Conservation (phyloP, 257 asterid species). For the Petunia axillaris region DNA sequence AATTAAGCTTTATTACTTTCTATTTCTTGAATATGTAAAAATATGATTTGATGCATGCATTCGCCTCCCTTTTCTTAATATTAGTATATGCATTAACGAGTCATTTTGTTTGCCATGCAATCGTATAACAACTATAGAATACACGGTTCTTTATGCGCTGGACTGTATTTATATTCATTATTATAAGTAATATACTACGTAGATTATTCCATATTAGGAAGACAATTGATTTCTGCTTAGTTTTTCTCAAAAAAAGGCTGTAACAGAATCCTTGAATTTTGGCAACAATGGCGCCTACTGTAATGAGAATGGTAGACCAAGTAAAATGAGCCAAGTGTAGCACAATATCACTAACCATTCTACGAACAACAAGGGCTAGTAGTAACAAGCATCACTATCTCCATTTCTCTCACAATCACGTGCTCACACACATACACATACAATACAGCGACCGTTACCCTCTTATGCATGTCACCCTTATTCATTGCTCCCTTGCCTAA, state of each 20-base stretch:
- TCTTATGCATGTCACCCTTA: background rate
- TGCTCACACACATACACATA: background rate
- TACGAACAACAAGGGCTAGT: background rate
- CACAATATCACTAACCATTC: conserved; percentile 7
- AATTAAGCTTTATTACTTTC: too few relatives aligned
- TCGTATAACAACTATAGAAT: too few relatives aligned
- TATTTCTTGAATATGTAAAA: too few relatives aligned
- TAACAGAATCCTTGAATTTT: background rate
- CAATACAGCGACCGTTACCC: background rate
- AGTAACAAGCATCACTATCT: background rate
- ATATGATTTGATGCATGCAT: too few relatives aligned
- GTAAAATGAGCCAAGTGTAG: conserved; percentile 19
- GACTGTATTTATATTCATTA: too few relatives aligned
- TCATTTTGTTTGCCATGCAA: too few relatives aligned
- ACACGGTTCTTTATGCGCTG: too few relatives aligned
- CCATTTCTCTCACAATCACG: background rate
- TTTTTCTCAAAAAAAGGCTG: background rate
- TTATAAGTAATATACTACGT: too few relatives aligned
- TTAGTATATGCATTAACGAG: too few relatives aligned
- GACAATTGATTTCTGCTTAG: too few relatives aligned
- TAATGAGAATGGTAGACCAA: conserved; percentile 4
- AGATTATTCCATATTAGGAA: too few relatives aligned
- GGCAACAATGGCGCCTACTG: background rate
- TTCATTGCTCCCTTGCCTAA: background rate
- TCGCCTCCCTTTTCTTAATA: too few relatives aligned